Percentiles rank a stretch among this genome's conserved stretches.
These are phyloP conservation scores for Diaporthe citrichinensis DNA, from an alignment of 2,329 filamentous ascomycete species.

Conservation along the genomic window DNA sequence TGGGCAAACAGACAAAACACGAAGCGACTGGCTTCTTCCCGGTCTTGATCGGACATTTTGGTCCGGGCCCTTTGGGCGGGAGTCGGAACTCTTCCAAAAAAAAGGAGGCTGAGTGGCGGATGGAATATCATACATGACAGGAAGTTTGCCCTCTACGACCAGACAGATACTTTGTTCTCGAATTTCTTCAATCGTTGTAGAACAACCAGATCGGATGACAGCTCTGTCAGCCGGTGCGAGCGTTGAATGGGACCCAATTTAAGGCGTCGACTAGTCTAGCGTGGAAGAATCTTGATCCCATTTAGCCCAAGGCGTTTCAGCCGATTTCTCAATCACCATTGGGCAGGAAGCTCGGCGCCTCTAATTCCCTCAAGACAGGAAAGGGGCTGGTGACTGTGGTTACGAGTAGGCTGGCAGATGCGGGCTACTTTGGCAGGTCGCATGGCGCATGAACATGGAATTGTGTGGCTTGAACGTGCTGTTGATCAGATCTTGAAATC, in stretches of 20 bases:
- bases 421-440: not conserved
- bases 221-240: not conserved
- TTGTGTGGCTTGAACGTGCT: not conserved
- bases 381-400: not conserved
- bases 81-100: not conserved
- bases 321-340: not conserved
- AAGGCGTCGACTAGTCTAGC: not conserved
- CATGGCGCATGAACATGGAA: not conserved
- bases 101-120: not conserved
- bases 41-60: not conserved
- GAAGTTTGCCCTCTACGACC: not conserved
- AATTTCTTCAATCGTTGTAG: not conserved
- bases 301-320: constrained; percentile 4
- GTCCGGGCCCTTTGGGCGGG: not conserved
- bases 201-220: not conserved
- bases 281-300: not conserved
- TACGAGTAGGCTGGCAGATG: not conserved
- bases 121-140: not conserved
- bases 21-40: not conserved
- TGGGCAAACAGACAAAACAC: not conserved
- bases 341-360: not conserved
- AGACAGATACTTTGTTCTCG: not conserved
- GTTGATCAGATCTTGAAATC: not conserved
- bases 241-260: constrained; percentile 15
- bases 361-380: not conserved